These are phyloP conservation scores for Arabis hirsuta DNA, from an alignment of 345 rosid species.

Conservation along the genomic window DNA sequence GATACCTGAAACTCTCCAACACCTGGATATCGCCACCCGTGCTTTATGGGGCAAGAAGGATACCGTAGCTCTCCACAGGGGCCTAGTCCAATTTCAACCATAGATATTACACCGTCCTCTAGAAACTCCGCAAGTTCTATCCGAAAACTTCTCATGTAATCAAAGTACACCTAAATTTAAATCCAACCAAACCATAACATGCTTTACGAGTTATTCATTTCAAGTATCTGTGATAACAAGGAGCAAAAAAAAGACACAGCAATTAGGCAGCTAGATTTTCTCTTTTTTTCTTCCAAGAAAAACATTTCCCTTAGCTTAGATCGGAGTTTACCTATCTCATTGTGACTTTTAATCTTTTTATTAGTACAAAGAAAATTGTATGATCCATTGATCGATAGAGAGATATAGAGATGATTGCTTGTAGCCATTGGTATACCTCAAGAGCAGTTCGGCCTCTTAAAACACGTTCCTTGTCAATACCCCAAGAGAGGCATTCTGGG, in stretches of 20 bases:
- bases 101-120: conserved; percentile 66
- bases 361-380: not conserved
- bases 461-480: conserved; percentile 90
- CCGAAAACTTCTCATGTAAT: conserved; percentile 96
- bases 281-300: not conserved
- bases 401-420: not conserved
- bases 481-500: conserved; percentile 98
- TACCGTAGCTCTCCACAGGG: conserved; percentile 95
- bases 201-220: conserved; percentile 21
- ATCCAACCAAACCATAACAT: conserved; percentile 21
- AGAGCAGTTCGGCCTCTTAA: conserved; percentile 92
- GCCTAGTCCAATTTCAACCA: conserved; percentile 94
- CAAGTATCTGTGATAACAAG: not conserved
- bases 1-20: conserved; percentile 97
- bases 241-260: conserved; percentile 17
- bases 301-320: not conserved
- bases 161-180: conserved; percentile 84
- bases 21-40: conserved; percentile 99
- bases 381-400: conserved; percentile 1
- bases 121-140: conserved; percentile 79
- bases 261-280: not conserved
- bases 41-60: conserved; percentile 95
- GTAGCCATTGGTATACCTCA: conserved; percentile 62
- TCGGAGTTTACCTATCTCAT: not conserved
- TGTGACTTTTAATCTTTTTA: conserved; percentile 3